Conservation (phyloP, 805 yeast species). For the Allodekkera sacchari region DNA sequence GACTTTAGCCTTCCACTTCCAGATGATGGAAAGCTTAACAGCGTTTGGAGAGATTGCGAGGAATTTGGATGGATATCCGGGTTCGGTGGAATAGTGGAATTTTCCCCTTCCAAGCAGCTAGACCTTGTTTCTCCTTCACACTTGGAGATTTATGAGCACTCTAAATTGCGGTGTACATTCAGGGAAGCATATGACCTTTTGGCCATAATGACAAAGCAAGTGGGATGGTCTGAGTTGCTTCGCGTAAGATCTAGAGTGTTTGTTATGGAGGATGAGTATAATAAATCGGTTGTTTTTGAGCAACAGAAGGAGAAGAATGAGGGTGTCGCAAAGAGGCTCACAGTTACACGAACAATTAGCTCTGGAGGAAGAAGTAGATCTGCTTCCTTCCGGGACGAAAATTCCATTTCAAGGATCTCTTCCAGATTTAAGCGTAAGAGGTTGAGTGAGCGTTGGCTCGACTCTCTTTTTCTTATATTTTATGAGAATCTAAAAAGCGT, state of each 20-base stretch:
- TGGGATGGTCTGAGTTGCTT: slow-evolving; percentile 81
- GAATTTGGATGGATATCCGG: slow-evolving; percentile 26
- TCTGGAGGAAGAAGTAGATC: no score
- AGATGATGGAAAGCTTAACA: slow-evolving; percentile 40
- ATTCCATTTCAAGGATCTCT: slow-evolving; percentile 16
- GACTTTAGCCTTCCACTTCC: slow-evolving; percentile 43
- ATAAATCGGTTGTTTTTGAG: slow-evolving; percentile 14
- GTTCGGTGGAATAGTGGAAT: slow-evolving; percentile 24
- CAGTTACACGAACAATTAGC: no score
- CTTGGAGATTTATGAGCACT: slow-evolving; percentile 40
- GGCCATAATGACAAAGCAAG: slow-evolving; percentile 53
- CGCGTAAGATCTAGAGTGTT: slow-evolving; percentile 61
- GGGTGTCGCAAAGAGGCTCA: slow-evolving; percentile 3
- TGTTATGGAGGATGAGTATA: slow-evolving; percentile 71
- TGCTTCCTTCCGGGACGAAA: background rate
- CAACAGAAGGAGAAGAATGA: slow-evolving; percentile 9
- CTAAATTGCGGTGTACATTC: slow-evolving; percentile 44
- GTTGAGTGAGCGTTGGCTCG: slow-evolving; percentile 68
- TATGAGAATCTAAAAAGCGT: slow-evolving; percentile 72
- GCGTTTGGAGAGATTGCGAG: slow-evolving; percentile 36
- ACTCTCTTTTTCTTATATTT: slow-evolving; percentile 54
- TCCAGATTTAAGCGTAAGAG: slow-evolving; percentile 33
- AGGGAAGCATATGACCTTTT: slow-evolving; percentile 59
- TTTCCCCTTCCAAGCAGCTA: slow-evolving; percentile 26
- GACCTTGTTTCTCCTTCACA: slow-evolving; percentile 39